A percentile compares a stretch with the other conserved stretches of the same genome.
Evolutionary conservation across 192 early-diverging fungal species (phyloP).

Genomic region (Podochytrium sp.): DNA sequence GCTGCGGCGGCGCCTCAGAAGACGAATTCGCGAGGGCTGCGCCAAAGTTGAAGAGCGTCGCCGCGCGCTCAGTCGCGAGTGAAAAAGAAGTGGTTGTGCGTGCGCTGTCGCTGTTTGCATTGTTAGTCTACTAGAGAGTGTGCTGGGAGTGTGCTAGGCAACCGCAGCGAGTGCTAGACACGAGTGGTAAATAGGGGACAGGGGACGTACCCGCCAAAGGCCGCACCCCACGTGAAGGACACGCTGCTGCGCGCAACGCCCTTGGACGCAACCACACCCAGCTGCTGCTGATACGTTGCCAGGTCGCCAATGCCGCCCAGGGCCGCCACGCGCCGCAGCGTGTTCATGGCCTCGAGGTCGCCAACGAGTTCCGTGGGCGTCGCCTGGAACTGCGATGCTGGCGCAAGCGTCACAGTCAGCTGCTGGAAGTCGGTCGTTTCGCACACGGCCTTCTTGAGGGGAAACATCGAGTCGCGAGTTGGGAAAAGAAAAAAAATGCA

Average conservation of each 20-base stretch:
- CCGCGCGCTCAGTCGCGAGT: neutral
- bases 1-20: neutral
- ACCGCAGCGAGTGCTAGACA: no score
- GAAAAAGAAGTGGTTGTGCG: neutral
- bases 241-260: neutral
- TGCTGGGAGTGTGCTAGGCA: no score
- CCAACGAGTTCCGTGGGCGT: neutral
- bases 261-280: neutral
- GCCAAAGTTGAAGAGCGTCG: no score
- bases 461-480: neutral
- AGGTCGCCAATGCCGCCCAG: neutral
- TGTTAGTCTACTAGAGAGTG: no score
- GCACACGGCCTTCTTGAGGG: neutral
- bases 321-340: neutral
- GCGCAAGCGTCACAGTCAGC: neutral
- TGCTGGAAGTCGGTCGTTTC: neutral
- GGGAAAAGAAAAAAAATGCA: no score
- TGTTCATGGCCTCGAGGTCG: neutral
- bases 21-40: no score
- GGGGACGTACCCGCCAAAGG: no score
- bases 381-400: neutral
- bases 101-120: no score
- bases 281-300: neutral
- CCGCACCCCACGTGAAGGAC: slow-evolving; percentile 1
- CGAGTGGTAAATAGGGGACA: no score